Evolutionary conservation across 2,329 filamentous ascomycete species (phyloP), one percentile per base, ranked within the genome.

Genomic region (Epichloe typhina): DNA sequence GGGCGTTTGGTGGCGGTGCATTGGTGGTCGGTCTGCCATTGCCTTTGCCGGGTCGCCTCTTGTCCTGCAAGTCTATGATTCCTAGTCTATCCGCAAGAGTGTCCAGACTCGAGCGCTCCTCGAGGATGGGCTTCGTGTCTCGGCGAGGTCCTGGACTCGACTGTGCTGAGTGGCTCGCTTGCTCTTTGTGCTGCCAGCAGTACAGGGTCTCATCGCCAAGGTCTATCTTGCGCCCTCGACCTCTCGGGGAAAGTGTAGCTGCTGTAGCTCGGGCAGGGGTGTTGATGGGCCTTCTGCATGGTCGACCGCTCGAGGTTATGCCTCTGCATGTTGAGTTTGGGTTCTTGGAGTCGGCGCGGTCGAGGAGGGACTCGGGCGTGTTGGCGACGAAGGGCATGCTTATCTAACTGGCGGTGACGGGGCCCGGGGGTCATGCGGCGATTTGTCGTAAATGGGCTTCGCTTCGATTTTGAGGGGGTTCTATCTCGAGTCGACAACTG

Each of bases 141-240:
- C 61, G 60, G 41, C 65, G 64, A 4, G 70, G 71, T 2, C 72
- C 71, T 2, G 72, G 70, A 54, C 68, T 74, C 17, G 72, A 73
- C 43, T 64, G 65, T 2, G 72, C 64, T 8, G 74, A 72, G 52
- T 65, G 60, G 57, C 64, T 62, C 51, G 88, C 88, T 66, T 98
- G 93, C 52, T 93, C 88, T 64, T 87, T 90, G 71, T 98, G 93
- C 65, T 96, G 89, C 85, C 87, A 95, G 72, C 91, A 97, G 69
- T 89, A 96, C 47, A 83, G 77, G n/a, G 69, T 73, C 54, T 80
- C 76, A 46, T 79, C 74, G 51, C 72, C 69, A 2, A 77, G 74
- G 53, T 80, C 75, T 50, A 71, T 68, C 5, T 54, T 58, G 21
- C 54, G 54, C 58, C 53, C 57, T 53, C 59, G 62, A 64, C 48